Percentiles rank a stretch among this genome's conserved stretches.
Evolutionary conservation across 495 filamentous ascomycete species (phyloP).

Genomic region (Penicillium waksmanii): DNA sequence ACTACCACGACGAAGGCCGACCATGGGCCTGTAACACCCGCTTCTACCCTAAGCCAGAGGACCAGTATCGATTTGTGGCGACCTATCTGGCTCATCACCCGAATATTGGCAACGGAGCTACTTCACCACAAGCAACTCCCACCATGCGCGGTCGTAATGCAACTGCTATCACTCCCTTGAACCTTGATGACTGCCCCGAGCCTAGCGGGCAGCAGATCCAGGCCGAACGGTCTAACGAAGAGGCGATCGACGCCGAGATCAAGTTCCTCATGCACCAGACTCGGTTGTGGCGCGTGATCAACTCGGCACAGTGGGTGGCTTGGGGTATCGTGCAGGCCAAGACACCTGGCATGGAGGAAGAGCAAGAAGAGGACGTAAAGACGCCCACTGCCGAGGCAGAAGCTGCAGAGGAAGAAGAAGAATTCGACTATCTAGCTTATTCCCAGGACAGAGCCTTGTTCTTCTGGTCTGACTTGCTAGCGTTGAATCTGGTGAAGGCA

Average conservation of each 20-base stretch:
- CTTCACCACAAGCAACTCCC: constrained; percentile 59
- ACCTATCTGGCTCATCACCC: constrained; percentile 85
- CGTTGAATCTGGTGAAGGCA: constrained; percentile 66
- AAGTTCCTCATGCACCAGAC: constrained; percentile 74
- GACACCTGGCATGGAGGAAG: constrained; percentile 62
- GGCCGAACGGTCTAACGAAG: constrained; percentile 62
- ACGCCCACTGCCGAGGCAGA: constrained; percentile 26
- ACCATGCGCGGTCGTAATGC: constrained; percentile 40
- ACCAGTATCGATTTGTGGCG: constrained; percentile 82
- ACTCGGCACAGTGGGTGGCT: constrained; percentile 88
- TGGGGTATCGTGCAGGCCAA: constrained; percentile 98
- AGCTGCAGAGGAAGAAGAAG: constrained; percentile 59
- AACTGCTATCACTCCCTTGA: constrained; percentile 38
- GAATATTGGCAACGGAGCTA: constrained; percentile 51
- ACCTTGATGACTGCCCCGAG: constrained; percentile 38
- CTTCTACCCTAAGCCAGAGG: constrained; percentile 74
- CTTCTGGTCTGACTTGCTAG: constrained; percentile 88
- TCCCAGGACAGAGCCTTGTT: constrained; percentile 88
- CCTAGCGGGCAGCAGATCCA: constrained; percentile 30
- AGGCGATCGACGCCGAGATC: constrained; percentile 63
- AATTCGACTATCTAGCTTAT: constrained; percentile 92
- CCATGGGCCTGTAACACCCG: constrained; percentile 69
- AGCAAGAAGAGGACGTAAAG: constrained; percentile 13
- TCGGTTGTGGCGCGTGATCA: constrained; percentile 81
- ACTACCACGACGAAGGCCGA: constrained; percentile 76